phyloP scores from a whole-genome alignment of 345 rosid genomes.

The Salix suchowensis region DNA sequence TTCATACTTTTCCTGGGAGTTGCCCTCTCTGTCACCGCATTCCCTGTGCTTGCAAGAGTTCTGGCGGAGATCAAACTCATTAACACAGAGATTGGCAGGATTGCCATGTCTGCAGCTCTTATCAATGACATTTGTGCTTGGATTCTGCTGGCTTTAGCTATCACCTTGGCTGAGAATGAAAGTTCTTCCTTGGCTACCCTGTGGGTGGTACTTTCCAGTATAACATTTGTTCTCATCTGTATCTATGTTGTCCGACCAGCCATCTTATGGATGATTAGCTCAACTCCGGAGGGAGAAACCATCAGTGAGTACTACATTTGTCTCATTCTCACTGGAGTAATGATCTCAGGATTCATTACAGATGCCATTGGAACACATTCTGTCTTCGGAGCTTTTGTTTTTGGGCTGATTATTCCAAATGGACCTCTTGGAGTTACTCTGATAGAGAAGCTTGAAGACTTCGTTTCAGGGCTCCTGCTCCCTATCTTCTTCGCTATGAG shows the following conservation, averaged over 20 bases:
- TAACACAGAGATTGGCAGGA: constrained; percentile 78
- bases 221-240: constrained; percentile 46
- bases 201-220: constrained; percentile 64
- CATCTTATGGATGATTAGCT: constrained; percentile 59
- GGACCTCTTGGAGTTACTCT: constrained; percentile 88
- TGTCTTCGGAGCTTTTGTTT: constrained; percentile 88
- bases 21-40: constrained; percentile 87
- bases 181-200: constrained; percentile 51
- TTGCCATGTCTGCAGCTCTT: constrained; percentile 90
- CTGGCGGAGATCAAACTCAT: constrained; percentile 89
- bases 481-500: constrained; percentile 95
- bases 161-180: constrained; percentile 68
- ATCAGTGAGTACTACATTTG: constrained; percentile 74
- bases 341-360: constrained; percentile 86
- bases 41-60: constrained; percentile 84
- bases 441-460: constrained; percentile 90
- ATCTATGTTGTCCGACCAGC: constrained; percentile 62
- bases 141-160: constrained; percentile 76
- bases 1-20: constrained; percentile 77
- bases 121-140: constrained; percentile 89
- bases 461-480: constrained; percentile 84
- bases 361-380: constrained; percentile 96
- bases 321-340: constrained; percentile 84
- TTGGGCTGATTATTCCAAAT: constrained; percentile 80
- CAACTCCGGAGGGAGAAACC: constrained; percentile 89